Percentiles rank a stretch among this genome's conserved stretches.
phyloP scores from a whole-genome alignment of 2,329 filamentous ascomycete species.

The Cladosporium cucumerinum region DNA sequence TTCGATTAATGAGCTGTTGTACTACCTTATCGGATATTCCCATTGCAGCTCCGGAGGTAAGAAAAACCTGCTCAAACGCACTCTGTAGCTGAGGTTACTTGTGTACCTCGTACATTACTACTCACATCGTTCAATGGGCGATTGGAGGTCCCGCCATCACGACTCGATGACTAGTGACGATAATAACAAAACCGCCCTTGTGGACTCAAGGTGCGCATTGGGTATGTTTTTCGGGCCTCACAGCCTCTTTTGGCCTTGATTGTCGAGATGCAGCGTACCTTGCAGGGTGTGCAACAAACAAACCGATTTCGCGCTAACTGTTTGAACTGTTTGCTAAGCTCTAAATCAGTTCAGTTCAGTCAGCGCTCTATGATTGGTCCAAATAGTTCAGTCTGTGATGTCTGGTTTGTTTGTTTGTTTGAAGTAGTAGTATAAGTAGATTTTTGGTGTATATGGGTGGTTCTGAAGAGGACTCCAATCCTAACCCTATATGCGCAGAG shows the following conservation, averaged over 20 bases:
- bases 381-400: too few relatives aligned
- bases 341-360: too few relatives aligned
- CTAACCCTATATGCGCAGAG: too few relatives aligned
- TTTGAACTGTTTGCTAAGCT: too few relatives aligned
- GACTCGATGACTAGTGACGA: background rate
- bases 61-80: background rate
- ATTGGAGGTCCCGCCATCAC: background rate
- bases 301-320: too few relatives aligned
- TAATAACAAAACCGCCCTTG: background rate
- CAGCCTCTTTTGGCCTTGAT: too few relatives aligned
- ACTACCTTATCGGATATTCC: background rate
- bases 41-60: background rate
- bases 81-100: background rate
- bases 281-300: too few relatives aligned
- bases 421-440: too few relatives aligned
- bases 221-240: background rate
- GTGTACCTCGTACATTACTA: background rate
- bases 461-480: too few relatives aligned
- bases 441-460: too few relatives aligned
- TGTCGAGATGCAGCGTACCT: background rate
- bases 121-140: background rate
- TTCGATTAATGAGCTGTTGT: background rate
- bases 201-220: background rate
- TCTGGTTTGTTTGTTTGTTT: too few relatives aligned
- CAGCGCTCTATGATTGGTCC: too few relatives aligned